These are phyloP conservation scores for Leishmania arabica DNA, from an alignment of 208 protist genomes.

Conservation along the genomic window DNA sequence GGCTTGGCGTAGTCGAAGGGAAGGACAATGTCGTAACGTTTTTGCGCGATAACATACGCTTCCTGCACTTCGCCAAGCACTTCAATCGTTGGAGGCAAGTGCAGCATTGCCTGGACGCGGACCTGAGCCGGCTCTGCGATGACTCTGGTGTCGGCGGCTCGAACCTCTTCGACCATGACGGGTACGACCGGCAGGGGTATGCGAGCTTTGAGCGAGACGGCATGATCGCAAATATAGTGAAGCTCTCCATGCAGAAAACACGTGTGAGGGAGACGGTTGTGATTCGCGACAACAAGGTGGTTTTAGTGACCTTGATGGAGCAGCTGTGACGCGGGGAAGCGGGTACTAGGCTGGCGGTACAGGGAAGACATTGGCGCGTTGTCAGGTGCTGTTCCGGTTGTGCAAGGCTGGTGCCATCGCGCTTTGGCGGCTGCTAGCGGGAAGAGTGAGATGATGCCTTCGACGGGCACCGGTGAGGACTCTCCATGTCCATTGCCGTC, in stretches of 20 bases:
- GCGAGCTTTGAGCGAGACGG: slow-evolving; percentile 82
- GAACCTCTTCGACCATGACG: slow-evolving; percentile 36
- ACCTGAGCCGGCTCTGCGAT: slow-evolving; percentile 7
- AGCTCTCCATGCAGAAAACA: slow-evolving; percentile 41
- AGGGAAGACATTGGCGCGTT: not conserved
- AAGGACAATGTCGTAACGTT: slow-evolving; percentile 75
- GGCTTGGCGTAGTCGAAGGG: slow-evolving; percentile 78
- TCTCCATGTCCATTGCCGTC: not conserved
- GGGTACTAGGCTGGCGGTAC: not conserved
- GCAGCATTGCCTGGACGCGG: slow-evolving; percentile 63
- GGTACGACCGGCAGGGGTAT: slow-evolving; percentile 78
- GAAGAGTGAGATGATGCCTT: no score
- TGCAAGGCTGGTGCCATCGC: not conserved
- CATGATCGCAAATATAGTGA: slow-evolving; percentile 48
- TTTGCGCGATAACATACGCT: slow-evolving; percentile 80
- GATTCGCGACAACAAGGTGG: slow-evolving; percentile 53
- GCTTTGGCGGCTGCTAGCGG: not conserved
- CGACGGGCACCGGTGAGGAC: not conserved
- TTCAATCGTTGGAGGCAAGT: slow-evolving; percentile 78
- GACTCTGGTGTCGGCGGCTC: not conserved
- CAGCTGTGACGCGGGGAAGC: slow-evolving; percentile 26
- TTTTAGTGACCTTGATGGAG: slow-evolving; percentile 60
- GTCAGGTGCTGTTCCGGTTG: not conserved
- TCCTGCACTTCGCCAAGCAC: slow-evolving; percentile 58
- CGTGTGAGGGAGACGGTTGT: slow-evolving; percentile 74